Conservation (phyloP, 148 eudicot genomes). For the Chenopodium album region DNA sequence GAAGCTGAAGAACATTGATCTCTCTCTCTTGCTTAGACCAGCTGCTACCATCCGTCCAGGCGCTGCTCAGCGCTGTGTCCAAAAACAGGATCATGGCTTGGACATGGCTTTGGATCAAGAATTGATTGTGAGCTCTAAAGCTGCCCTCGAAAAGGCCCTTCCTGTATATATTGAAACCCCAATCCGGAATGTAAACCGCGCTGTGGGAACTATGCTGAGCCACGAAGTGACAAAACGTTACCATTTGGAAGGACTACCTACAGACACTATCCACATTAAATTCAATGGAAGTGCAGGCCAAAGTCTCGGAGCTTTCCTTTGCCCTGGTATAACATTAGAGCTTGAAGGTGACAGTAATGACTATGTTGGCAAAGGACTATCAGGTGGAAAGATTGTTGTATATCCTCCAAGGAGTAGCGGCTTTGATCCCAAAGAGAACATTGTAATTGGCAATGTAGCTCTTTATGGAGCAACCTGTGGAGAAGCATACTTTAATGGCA, state of each 20-base stretch:
- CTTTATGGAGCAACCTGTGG: conserved; percentile 91
- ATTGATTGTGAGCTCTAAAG: conserved; percentile 54
- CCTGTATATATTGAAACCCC: conserved; percentile 87
- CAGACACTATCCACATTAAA: conserved; percentile 87
- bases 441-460: conserved; percentile 97
- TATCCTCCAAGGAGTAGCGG: conserved; percentile 85
- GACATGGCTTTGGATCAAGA: conserved; percentile 89
- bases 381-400: conserved; percentile 91
- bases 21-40: conserved; percentile 84
- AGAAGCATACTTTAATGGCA: conserved; percentile 95
- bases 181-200: conserved; percentile 79
- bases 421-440: conserved; percentile 96
- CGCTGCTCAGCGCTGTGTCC: conserved; percentile 88
- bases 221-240: conserved; percentile 96
- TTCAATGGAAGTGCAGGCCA: conserved; percentile 96
- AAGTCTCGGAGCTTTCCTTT: conserved; percentile 95
- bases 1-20: conserved; percentile 90
- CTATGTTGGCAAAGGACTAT: conserved; percentile 97
- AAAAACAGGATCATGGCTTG: conserved; percentile 94
- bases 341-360: conserved; percentile 99
- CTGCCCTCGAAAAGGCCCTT: conserved; percentile 73
- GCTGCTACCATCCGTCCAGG: conserved; percentile 89
- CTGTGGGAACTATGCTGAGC: conserved; percentile 99
- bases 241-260: conserved; percentile 64
- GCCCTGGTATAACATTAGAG: conserved; percentile 90